Percentiles rank a stretch among this genome's conserved stretches.
Evolutionary conservation across 2,329 filamentous ascomycete genomes (phyloP).

Genomic region (Magnaporthales sp.): DNA sequence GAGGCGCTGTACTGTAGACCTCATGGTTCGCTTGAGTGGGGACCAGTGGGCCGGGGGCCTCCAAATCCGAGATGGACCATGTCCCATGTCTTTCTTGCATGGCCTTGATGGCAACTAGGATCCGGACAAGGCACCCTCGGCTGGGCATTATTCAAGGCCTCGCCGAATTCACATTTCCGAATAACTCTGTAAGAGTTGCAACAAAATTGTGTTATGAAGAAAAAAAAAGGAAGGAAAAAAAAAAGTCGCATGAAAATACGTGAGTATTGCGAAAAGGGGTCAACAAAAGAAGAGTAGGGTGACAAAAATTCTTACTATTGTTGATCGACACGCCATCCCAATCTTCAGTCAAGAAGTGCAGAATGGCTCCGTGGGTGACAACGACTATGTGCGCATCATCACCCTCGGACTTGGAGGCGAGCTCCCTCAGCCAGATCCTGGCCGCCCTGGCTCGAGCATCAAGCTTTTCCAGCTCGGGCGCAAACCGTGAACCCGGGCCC

Average conservation of each 20-base stretch:
- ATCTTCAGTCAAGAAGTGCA: constrained; percentile 81
- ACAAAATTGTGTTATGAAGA: background rate
- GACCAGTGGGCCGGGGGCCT: background rate
- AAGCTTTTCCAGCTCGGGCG: constrained; percentile 42
- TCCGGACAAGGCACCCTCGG: background rate
- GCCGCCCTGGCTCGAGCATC: constrained; percentile 51
- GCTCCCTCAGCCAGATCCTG: constrained; percentile 46
- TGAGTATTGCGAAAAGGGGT: background rate
- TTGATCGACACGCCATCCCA: constrained; percentile 51
- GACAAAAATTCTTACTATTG: constrained; percentile 21
- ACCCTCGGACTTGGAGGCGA: constrained; percentile 28
- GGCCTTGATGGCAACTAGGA: background rate
- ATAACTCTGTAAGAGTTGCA: background rate
- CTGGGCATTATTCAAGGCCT: background rate
- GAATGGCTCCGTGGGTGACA: constrained; percentile 74
- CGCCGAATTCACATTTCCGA: background rate
- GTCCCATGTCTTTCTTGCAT: too few species aligned
- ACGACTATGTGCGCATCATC: constrained; percentile 58
- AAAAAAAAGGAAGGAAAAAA: background rate
- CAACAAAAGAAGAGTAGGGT: background rate
- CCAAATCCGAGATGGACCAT: background rate
- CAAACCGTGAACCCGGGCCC: constrained; percentile 31
- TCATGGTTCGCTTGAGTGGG: background rate
- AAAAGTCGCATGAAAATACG: background rate
- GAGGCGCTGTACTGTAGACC: background rate